These are phyloP conservation scores for Suillus alpinus DNA, from an alignment of 768 basidiomycete genomes.

Conservation along the genomic window DNA sequence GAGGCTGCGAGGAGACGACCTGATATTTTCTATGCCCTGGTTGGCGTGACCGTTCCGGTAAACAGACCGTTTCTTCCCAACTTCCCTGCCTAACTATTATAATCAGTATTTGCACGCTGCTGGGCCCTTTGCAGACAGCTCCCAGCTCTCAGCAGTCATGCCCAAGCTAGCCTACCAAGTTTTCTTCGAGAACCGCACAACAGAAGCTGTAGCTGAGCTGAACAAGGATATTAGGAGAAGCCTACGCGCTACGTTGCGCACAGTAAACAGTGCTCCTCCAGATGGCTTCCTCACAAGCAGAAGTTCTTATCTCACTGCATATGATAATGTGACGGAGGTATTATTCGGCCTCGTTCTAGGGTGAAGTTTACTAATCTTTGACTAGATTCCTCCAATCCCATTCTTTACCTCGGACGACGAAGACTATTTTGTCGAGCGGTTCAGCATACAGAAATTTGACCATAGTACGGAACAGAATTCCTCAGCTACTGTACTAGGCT, in stretches of 20 bases:
- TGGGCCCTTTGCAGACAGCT: constrained; percentile 45
- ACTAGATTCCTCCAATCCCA: constrained; percentile 56
- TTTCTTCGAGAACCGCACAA: constrained; percentile 53
- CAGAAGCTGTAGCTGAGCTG: constrained; percentile 51
- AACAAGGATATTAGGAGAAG: constrained; percentile 54
- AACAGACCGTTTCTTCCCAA: constrained; percentile 12
- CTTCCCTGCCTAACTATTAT: neutral
- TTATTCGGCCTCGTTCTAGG: constrained; percentile 5
- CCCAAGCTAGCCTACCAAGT: constrained; percentile 62
- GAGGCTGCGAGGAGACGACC: constrained; percentile 68
- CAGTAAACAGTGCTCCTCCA: constrained; percentile 54
- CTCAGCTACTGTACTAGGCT: neutral
- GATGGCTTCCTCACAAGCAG: constrained; percentile 47
- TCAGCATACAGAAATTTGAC: constrained; percentile 52
- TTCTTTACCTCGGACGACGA: constrained; percentile 64
- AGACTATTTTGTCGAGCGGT: constrained; percentile 68
- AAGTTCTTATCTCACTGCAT: constrained; percentile 52
- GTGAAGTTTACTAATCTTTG: neutral
- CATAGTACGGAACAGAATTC: constrained; percentile 44
- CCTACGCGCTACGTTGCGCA: constrained; percentile 54
- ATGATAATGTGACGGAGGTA: constrained; percentile 44
- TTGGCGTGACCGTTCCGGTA: constrained; percentile 63
- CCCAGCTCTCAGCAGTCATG: constrained; percentile 36
- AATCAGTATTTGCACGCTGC: constrained; percentile 59
- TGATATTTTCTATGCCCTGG: constrained; percentile 56